These are phyloP conservation scores for Fraxinus velutina DNA, from an alignment of 305 asterid genomes.

Conservation along the genomic window DNA sequence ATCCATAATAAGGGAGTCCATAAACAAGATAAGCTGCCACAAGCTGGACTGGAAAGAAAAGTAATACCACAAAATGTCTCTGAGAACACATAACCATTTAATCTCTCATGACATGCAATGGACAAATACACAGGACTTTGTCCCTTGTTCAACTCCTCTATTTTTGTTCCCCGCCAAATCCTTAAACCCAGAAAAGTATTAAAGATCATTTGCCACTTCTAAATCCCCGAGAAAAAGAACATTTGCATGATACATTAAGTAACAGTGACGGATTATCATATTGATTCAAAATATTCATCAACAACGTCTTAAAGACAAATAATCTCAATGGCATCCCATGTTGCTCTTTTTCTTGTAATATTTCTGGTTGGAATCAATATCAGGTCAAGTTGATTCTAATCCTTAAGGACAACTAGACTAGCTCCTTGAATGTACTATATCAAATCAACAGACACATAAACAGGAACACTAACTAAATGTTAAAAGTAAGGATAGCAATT, in stretches of 20 bases:
- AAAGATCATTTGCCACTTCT: background rate
- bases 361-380: background rate
- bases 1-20: background rate
- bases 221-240: background rate
- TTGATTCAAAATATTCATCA: background rate
- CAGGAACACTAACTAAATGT: background rate
- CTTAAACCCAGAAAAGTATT: conserved; percentile 6
- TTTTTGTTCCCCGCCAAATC: conserved; percentile 6
- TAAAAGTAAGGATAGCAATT: background rate
- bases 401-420: conserved; percentile 2
- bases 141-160: background rate
- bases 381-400: conserved; percentile 12
- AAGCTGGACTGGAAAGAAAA: background rate
- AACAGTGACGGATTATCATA: background rate
- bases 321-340: background rate
- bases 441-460: conserved; percentile 12
- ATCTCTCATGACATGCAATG: background rate
- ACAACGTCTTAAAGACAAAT: background rate
- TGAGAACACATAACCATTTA: background rate
- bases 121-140: conserved; percentile 4
- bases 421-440: background rate
- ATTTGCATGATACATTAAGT: conserved; percentile 10
- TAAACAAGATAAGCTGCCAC: conserved; percentile 17
- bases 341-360: background rate
- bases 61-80: conserved; percentile 1